Percentiles rank a stretch among this genome's conserved stretches.
phyloP scores from a whole-genome alignment of 805 yeast genomes.

The Candida coleopterorum region DNA sequence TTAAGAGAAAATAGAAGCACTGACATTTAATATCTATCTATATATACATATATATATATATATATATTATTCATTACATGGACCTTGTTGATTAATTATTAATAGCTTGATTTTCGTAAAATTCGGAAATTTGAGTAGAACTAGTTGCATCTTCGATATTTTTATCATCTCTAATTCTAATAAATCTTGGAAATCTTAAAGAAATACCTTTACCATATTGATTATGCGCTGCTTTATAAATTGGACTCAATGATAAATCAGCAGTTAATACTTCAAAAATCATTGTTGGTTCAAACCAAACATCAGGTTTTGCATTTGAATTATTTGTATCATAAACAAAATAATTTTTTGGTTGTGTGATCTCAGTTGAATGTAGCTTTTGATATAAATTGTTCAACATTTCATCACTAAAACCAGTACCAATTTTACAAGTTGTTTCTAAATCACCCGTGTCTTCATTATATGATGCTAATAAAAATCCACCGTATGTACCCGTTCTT shows the following conservation, averaged over 20 bases:
- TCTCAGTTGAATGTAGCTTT: conserved; percentile 63
- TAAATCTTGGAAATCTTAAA: conserved; percentile 81
- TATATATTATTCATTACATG: conserved; percentile 1
- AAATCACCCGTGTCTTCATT: conserved; percentile 88
- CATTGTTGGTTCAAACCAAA: conserved; percentile 86
- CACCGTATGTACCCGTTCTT: conserved; percentile 93
- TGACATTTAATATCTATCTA: neutral
- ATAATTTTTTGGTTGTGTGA: conserved; percentile 59
- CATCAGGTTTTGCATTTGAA: conserved; percentile 75
- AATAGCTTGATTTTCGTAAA: conserved; percentile 67
- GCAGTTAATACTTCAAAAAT: conserved; percentile 91
- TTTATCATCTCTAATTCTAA: conserved; percentile 83
- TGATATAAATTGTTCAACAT: conserved; percentile 57
- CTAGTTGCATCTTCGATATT: conserved; percentile 81
- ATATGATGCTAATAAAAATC: conserved; percentile 85
- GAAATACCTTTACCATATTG: conserved; percentile 80
- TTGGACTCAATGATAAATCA: conserved; percentile 82
- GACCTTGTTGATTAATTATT: conserved; percentile 1
- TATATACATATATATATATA: too few relatives aligned
- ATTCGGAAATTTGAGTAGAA: conserved; percentile 77
- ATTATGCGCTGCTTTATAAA: conserved; percentile 77
- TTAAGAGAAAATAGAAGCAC: conserved; percentile 29
- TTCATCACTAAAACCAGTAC: conserved; percentile 93
- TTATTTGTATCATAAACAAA: conserved; percentile 57
- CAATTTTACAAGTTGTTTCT: conserved; percentile 94